Conservation (phyloP, 2,329 filamentous ascomycete genomes). For the Aspergillus sp. region DNA sequence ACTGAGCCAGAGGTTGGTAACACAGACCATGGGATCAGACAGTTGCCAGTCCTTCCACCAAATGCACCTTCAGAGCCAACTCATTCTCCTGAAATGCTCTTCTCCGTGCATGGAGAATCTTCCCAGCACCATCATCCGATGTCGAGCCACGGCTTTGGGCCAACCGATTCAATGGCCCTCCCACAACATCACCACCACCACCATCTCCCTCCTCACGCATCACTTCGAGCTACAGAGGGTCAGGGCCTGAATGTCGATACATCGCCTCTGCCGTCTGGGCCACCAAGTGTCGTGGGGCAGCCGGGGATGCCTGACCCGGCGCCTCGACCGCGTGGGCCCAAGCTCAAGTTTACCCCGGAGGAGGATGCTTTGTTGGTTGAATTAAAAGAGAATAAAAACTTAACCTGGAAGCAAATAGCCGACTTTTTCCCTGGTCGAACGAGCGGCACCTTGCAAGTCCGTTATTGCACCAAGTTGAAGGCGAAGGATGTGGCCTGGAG, state of each 20-base stretch:
- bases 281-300: constrained; percentile 84
- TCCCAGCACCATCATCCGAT: constrained; percentile 37
- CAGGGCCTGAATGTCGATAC: constrained; percentile 57
- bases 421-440: constrained; percentile 93
- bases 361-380: constrained; percentile 88
- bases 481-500: constrained; percentile 94
- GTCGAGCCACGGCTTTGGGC: constrained; percentile 41
- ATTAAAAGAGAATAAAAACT: constrained; percentile 89
- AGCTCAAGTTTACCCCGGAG: constrained; percentile 91
- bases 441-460: constrained; percentile 87
- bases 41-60: constrained; percentile 39
- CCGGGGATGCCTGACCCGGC: constrained; percentile 86
- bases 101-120: constrained; percentile 38
- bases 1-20: constrained; percentile 33
- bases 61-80: constrained; percentile 35
- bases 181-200: constrained; percentile 77
- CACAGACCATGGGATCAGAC: constrained; percentile 30
- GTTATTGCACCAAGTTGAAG: constrained; percentile 94
- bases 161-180: constrained; percentile 47
- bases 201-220: constrained; percentile 73
- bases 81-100: constrained; percentile 42
- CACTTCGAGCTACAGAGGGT: constrained; percentile 68
- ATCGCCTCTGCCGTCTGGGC: constrained; percentile 58
- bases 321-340: constrained; percentile 79
- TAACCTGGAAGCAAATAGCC: constrained; percentile 97